Base-by-base conservation (phyloP, 331 rosid genomes). In the Acacia concinna region DNA sequence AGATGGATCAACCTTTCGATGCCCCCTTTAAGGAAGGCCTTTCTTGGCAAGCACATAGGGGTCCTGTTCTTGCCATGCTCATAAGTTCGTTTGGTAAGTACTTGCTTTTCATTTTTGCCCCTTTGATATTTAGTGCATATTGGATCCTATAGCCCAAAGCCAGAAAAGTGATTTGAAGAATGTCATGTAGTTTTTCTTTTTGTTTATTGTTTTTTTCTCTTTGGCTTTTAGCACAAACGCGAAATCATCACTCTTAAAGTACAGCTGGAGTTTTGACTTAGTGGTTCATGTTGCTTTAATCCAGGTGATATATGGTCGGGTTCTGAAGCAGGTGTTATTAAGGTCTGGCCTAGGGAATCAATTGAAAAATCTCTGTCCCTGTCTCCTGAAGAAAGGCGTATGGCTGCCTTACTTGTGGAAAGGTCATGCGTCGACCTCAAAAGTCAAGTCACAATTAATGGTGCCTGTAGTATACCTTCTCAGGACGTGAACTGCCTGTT, bases 281-380 rank as follows among this genome's bases (percentile, higher is more conserved):
- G 49, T 13, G 38, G 20, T 79, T 66, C 78, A 35, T 41, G 71
- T 72, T 84, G 43, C 63, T 74, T 71, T 84, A 76, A 23, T 75
- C 3, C 87, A 93, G 98, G 99, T 74, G 99, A 96, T 81, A 64
- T 96, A 71, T 96, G 99, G 99, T 90, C 97, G 0, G 99, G 99
- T 54, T 90, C 91, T 20, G 99, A 96, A 72, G 97, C 97, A n/a
- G 99, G 98, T 79, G 57, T 86, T 74, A 86, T 96, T 64, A 93
- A 86, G 89, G 84, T 93, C 68, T 96, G 99, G 98, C 99, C 95
- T n/a, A 91, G 97, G 97, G 99, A 96, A 84, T 91, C 98, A 18
- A 75, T 96, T 17, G 97, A 91, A 88, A 96, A 96, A 72, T 93
- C 98, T 79, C 93, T 96, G 6, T 96, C 94, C 37, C 77, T 93